A percentile compares a stretch with the other conserved stretches of the same genome.
phyloP scores from a whole-genome alignment of 306 rosid genomes.

The Cucurbita argyrosperma region DNA sequence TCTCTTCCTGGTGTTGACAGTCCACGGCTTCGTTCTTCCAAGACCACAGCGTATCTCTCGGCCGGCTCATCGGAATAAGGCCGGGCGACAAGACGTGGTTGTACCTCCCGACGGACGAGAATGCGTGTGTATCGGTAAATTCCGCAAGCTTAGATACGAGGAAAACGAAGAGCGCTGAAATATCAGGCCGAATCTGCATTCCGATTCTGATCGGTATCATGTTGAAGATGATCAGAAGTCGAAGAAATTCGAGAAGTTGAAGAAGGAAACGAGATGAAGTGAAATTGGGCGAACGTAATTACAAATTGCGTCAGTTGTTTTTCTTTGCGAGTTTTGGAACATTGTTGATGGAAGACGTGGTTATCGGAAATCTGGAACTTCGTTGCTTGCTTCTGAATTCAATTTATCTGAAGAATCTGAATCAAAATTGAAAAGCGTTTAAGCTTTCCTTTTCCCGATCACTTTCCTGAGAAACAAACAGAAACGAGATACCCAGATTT shows the following conservation, averaged over 20 bases:
- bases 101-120: constrained; percentile 21
- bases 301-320: background rate
- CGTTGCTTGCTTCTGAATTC: background rate
- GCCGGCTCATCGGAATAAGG: constrained; percentile 48
- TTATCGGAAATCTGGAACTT: background rate
- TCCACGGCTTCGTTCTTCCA: constrained; percentile 73
- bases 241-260: background rate
- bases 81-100: constrained; percentile 32
- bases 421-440: background rate
- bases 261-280: background rate
- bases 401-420: background rate
- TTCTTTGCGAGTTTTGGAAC: background rate
- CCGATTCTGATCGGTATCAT: background rate
- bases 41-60: constrained; percentile 61
- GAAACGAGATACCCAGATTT: background rate
- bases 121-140: background rate
- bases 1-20: constrained; percentile 22
- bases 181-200: background rate
- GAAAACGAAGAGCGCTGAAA: background rate
- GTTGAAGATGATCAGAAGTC: background rate
- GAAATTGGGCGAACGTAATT: background rate
- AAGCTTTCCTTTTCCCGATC: background rate
- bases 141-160: background rate
- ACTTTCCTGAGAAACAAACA: background rate
- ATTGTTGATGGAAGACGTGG: background rate